Percentiles rank a stretch among this genome's conserved stretches.
Evolutionary conservation across 768 basidiomycete genomes (phyloP).

Genomic region (Mycena rebaudengoi): DNA sequence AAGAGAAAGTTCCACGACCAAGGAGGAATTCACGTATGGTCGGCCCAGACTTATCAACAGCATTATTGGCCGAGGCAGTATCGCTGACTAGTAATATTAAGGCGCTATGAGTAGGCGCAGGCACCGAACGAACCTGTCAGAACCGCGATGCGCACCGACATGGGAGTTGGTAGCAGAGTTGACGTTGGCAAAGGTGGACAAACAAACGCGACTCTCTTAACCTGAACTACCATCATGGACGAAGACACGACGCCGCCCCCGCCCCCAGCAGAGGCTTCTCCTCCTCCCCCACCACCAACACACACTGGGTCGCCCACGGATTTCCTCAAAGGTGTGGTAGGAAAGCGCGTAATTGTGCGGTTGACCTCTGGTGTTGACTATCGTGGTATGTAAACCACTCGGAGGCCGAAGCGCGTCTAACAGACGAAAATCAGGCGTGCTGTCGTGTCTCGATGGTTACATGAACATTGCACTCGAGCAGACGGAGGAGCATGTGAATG

Average conservation of each 20-base stretch:
- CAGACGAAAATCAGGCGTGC: conserved; percentile 64
- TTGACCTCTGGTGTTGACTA: conserved; percentile 95
- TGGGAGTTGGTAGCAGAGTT: no score
- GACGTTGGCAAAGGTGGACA: no score
- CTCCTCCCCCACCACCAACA: conserved; percentile 56
- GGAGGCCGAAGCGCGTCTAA: not conserved
- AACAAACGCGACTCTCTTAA: no score
- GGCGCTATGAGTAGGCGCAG: not conserved
- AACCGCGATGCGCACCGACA: conserved; percentile 31
- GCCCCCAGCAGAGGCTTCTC: conserved; percentile 47
- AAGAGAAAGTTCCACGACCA: conserved; percentile 42
- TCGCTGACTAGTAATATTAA: conserved; percentile 68
- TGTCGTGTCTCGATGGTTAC: conserved; percentile 97
- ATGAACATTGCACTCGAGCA: conserved; percentile 99
- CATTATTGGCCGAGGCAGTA: conserved; percentile 58
- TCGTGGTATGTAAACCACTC: conserved; percentile 62
- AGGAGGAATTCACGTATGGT: conserved; percentile 61
- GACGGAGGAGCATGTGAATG: conserved; percentile 95
- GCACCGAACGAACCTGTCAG: conserved; percentile 27
- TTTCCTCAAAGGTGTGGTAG: conserved; percentile 94
- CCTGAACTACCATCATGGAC: conserved; percentile 18
- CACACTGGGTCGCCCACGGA: conserved; percentile 88
- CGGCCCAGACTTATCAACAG: conserved; percentile 74
- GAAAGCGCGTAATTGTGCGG: conserved; percentile 93
- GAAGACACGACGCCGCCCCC: conserved; percentile 44